Evolutionary conservation across 2,329 filamentous ascomycete species (phyloP), one percentile per base, ranked within the genome.

Genomic region (Aspergillus terreus): DNA sequence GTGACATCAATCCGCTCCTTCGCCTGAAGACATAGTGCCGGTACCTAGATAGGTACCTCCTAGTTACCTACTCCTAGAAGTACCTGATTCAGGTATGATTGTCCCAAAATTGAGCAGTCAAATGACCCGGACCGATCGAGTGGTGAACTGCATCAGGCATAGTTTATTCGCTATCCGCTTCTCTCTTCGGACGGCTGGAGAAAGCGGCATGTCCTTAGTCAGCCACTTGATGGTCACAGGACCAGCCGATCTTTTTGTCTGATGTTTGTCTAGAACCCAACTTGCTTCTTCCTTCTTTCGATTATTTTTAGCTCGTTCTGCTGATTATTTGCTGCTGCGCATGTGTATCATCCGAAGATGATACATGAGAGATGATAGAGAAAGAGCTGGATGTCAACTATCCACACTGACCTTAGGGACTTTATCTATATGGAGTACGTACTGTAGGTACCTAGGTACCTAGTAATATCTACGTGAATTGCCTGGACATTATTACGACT

Each of bases 221-320:
- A 61, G 55, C 58, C 19, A n/a, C n/a, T 10, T 7, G 47, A 33
- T 55, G 59, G 59, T 61, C 59, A 61, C 59, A 61, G 59, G 59
- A 59, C 58, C 50, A 42, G 59, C 46, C 53, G 58, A 61, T 60
- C 57, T 56, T 56, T 56, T 56, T 55, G 52, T 56, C 46, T 51
- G 42, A 54, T 47, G 51, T 52, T 58, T 61, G 58, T 58, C 58
- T 59, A 54, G 55, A 58, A 55, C 54, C 44, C 44, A 42, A 23
- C 51, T 44, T 44, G 42, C 51, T 44, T 44, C 50, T 44, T 44
- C 25, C 27, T 36, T n/a, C 25, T 32, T 14, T 27, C 23, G 11
- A 36, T 40, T 30, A 51, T 46, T 54, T 50, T 53, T 53, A 50
- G 47, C 43, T 47, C 35, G 38, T 30, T 23, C 23, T 30, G 27